Percentiles rank a stretch among this genome's conserved stretches.
Conservation (phyloP, 148 eudicot species). For the Silene conica region DNA sequence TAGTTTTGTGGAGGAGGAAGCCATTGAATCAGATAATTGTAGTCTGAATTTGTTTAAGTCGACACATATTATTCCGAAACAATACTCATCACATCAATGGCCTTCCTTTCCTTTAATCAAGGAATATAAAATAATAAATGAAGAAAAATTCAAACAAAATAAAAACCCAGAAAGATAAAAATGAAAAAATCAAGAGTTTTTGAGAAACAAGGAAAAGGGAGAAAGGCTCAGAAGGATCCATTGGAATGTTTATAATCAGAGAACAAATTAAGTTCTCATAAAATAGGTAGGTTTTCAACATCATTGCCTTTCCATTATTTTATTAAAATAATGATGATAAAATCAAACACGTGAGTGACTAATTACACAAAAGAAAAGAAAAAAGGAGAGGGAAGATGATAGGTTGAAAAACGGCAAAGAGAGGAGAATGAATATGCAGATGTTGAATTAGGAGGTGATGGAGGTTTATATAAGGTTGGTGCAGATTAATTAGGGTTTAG, state of each 20-base stretch:
- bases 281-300: conserved; percentile 28
- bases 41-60: conserved; percentile 28
- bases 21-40: conserved; percentile 30
- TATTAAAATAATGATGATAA: too few species aligned
- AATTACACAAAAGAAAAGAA: too few species aligned
- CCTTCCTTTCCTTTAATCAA: background rate
- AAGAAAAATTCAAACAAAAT: too few species aligned
- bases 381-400: too few species aligned
- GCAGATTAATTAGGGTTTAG: background rate
- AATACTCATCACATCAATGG: conserved; percentile 21
- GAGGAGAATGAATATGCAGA: background rate
- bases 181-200: too few species aligned
- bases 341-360: too few species aligned
- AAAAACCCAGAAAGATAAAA: too few species aligned
- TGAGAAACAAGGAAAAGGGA: too few species aligned
- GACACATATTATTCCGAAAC: conserved; percentile 23
- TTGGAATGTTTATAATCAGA: conserved; percentile 25
- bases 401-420: background rate
- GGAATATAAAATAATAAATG: too few species aligned
- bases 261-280: conserved; percentile 22
- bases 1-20: background rate
- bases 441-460: background rate
- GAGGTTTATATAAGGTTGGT: background rate
- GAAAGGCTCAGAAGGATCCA: conserved; percentile 34
- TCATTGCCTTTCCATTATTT: conserved; percentile 22